Conservation (phyloP, 768 basidiomycete species). For the Chalciporus pseudorubinellus region DNA sequence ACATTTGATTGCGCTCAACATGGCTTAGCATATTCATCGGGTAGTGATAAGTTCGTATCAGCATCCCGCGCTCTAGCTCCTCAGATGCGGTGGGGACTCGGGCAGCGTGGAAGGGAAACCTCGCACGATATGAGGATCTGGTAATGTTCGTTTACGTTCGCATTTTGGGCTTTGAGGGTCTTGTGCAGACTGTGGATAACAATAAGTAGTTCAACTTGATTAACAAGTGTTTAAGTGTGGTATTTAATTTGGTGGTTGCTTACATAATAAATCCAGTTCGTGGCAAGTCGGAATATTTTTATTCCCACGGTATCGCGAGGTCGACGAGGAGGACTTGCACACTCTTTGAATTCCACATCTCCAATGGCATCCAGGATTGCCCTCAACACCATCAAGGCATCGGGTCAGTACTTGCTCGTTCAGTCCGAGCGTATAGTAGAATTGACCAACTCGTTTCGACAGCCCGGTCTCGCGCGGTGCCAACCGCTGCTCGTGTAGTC, state of each 20-base stretch:
- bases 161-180: too few relatives aligned
- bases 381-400: constrained; percentile 59
- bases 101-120: not conserved
- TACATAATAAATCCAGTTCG: constrained; percentile 22
- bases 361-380: constrained; percentile 73
- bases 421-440: not conserved
- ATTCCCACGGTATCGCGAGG: constrained; percentile 27
- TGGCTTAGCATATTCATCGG: not conserved
- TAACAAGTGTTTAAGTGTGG: not conserved
- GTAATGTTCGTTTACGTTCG: not conserved
- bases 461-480: constrained; percentile 58
- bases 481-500: constrained; percentile 44
- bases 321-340: constrained; percentile 1
- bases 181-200: not conserved
- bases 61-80: not conserved
- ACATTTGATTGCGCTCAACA: not conserved
- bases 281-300: constrained; percentile 31
- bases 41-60: not conserved
- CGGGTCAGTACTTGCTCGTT: constrained; percentile 39
- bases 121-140: too few relatives aligned
- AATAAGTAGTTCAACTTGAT: too few relatives aligned
- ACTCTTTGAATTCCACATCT: constrained; percentile 5
- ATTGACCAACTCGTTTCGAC: constrained; percentile 3
- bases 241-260: not conserved
- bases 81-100: not conserved